Evolutionary conservation across 2,329 filamentous ascomycete species (phyloP).

Genomic region (Ophiostoma populinum): DNA sequence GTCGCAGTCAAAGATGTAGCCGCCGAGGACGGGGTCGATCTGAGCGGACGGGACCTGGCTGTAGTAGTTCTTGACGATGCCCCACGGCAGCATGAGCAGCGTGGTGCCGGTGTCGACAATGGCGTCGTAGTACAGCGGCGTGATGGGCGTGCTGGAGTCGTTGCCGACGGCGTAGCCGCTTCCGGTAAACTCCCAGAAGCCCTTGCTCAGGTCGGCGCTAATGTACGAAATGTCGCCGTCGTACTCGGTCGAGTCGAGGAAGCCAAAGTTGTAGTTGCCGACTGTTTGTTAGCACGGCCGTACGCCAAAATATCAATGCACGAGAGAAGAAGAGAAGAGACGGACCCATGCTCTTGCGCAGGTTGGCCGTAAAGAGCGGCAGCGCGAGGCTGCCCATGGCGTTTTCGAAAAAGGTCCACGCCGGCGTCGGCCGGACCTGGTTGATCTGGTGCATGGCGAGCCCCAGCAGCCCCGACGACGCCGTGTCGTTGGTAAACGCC

Average conservation of each 20-base stretch:
- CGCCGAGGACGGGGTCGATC: slow-evolving; percentile 18
- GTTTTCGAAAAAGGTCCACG: slow-evolving; percentile 25
- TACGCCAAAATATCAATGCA: background rate
- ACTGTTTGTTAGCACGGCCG: slow-evolving; percentile 6
- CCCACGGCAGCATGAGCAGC: slow-evolving; percentile 20
- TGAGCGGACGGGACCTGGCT: slow-evolving; percentile 19
- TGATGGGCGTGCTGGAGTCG: slow-evolving; percentile 9
- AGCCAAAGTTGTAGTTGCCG: slow-evolving; percentile 37
- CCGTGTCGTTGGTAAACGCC: slow-evolving; percentile 20
- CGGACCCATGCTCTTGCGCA: slow-evolving; percentile 20
- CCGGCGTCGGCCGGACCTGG: slow-evolving; percentile 22
- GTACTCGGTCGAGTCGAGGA: slow-evolving; percentile 35
- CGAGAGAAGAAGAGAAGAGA: background rate
- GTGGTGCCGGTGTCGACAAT: slow-evolving; percentile 27
- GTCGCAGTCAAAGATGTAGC: slow-evolving; percentile 21
- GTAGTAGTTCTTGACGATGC: slow-evolving; percentile 23
- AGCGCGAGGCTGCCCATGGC: slow-evolving; percentile 15
- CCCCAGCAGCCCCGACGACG: slow-evolving; percentile 26
- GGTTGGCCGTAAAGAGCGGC: slow-evolving; percentile 19
- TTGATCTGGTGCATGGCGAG: slow-evolving; percentile 27
- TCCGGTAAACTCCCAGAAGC: slow-evolving; percentile 40
- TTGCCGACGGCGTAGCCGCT: slow-evolving; percentile 27
- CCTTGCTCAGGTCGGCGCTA: slow-evolving; percentile 27
- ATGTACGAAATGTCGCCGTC: slow-evolving; percentile 34
- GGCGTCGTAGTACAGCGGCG: slow-evolving; percentile 15